Conservation (phyloP, 768 basidiomycete species). For the Nevesoporus exiguus region DNA sequence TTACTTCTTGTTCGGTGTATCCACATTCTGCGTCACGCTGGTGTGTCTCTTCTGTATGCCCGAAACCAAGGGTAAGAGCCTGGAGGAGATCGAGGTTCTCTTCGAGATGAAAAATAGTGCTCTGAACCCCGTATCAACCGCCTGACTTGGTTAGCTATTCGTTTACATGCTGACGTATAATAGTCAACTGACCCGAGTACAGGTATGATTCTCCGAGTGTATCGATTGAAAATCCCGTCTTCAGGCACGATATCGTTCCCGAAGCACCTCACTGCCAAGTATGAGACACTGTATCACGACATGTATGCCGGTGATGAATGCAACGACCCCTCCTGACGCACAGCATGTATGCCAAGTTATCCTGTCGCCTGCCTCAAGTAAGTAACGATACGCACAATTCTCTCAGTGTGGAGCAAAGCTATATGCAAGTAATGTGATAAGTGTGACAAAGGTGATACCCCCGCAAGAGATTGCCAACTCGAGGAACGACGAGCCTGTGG, state of each 20-base stretch:
- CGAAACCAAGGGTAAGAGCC: constrained; percentile 43
- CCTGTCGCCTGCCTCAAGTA: background rate
- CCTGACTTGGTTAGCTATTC: background rate
- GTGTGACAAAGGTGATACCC: background rate
- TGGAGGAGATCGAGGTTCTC: constrained; percentile 41
- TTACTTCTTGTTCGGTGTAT: constrained; percentile 45
- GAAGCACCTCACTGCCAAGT: background rate
- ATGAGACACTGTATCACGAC: background rate
- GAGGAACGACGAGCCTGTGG: background rate
- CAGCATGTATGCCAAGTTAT: constrained; percentile 14
- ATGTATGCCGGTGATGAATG: background rate
- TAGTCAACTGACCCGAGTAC: background rate
- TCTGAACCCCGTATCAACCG: background rate
- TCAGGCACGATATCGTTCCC: no score
- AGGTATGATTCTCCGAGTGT: background rate
- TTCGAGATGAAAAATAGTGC: constrained; percentile 27
- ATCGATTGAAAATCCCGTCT: no score
- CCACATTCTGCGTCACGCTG: constrained; percentile 34
- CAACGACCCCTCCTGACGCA: background rate
- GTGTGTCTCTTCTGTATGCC: constrained; percentile 40
- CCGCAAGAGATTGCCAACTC: background rate
- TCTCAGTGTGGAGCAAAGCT: background rate
- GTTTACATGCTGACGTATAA: background rate
- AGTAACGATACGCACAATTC: background rate
- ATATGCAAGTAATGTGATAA: background rate